Evolutionary conservation across 441 rosid species (phyloP).

Genomic region (Eruca vesicaria): DNA sequence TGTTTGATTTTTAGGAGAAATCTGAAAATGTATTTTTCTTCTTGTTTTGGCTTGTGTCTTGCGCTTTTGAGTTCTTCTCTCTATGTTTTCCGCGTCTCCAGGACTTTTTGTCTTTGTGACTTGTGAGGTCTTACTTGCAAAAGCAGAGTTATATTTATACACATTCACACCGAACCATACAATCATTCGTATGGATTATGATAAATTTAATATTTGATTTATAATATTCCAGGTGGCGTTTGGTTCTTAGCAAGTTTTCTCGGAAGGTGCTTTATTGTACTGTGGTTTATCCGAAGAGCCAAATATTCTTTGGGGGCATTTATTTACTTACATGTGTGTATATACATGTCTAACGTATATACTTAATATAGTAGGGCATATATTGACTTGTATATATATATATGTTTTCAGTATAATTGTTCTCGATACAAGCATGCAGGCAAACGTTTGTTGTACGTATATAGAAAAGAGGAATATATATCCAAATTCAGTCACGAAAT

Average conservation of each 20-base stretch:
- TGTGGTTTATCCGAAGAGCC: slow-evolving; percentile 29
- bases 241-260: slow-evolving; percentile 7
- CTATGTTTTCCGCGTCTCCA: slow-evolving; percentile 28
- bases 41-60: slow-evolving; percentile 1
- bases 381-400: background rate
- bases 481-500: background rate
- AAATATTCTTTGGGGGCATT: slow-evolving; percentile 19
- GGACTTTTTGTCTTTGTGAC: slow-evolving; percentile 23
- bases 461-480: background rate
- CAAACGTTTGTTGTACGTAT: slow-evolving; percentile 1
- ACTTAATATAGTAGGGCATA: too few relatives aligned
- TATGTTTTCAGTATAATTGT: background rate
- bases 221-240: too few relatives aligned
- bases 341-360: background rate
- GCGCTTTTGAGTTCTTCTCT: slow-evolving; percentile 24
- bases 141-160: slow-evolving; percentile 26
- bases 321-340: slow-evolving; percentile 4
- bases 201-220: slow-evolving; percentile 16
- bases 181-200: slow-evolving; percentile 20
- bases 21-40: background rate
- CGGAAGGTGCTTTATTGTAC: slow-evolving; percentile 26
- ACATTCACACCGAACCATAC: slow-evolving; percentile 1
- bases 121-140: slow-evolving; percentile 4
- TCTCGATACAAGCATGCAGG: slow-evolving; percentile 19
- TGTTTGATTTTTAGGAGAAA: background rate